These are phyloP conservation scores for Ceratocystis smalleyi DNA, from an alignment of 2,329 filamentous ascomycete genomes.

Conservation along the genomic window DNA sequence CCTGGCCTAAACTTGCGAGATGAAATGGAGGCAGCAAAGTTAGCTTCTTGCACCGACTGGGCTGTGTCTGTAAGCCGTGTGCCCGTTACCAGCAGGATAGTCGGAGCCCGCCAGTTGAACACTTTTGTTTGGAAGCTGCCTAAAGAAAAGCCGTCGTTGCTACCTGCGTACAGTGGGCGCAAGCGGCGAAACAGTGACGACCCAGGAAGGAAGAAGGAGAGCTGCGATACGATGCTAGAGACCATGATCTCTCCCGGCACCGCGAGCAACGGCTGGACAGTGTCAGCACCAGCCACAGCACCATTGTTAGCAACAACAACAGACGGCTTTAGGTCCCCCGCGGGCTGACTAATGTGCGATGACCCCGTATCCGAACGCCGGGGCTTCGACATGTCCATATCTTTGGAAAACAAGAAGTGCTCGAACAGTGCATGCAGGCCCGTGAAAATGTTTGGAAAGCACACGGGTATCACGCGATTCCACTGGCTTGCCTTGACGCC, in stretches of 20 bases:
- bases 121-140: constrained; percentile 60
- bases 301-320: not conserved
- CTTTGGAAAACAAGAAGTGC: constrained; percentile 59
- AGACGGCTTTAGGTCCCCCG: not conserved
- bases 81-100: constrained; percentile 54
- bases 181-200: constrained; percentile 49
- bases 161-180: constrained; percentile 53
- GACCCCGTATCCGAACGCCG: not conserved
- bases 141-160: constrained; percentile 59
- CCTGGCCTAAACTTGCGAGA: constrained; percentile 43
- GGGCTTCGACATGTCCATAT: constrained; percentile 47
- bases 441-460: constrained; percentile 50
- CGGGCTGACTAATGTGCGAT: not conserved
- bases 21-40: constrained; percentile 47
- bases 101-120: constrained; percentile 63
- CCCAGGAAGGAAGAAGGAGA: constrained; percentile 58
- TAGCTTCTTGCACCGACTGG: constrained; percentile 35
- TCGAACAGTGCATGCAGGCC: constrained; percentile 56
- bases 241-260: constrained; percentile 46
- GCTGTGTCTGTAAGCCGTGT: constrained; percentile 38
- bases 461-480: constrained; percentile 40
- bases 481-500: constrained; percentile 49
- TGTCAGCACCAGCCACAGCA: constrained; percentile 16
- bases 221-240: constrained; percentile 47
- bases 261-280: constrained; percentile 35